These are phyloP conservation scores for Suhomyces atakaporum DNA, from an alignment of 1,139 yeast genomes.

Conservation along the genomic window DNA sequence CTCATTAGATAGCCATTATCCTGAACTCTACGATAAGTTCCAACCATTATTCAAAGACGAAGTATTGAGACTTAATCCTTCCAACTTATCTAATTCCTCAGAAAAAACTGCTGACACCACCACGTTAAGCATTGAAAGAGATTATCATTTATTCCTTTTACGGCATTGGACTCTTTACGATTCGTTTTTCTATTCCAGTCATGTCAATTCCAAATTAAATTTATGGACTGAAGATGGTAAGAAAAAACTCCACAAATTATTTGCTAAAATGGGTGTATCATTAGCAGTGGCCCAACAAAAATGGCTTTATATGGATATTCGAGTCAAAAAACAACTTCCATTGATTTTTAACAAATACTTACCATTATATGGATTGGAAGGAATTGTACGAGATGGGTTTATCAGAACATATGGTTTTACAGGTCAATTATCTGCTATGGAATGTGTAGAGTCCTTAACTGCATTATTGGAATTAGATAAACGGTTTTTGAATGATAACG, in stretches of 20 bases:
- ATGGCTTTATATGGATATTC: constrained; percentile 89
- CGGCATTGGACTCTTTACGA: constrained; percentile 95
- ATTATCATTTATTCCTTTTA: constrained; percentile 80
- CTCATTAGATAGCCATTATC: constrained; percentile 72
- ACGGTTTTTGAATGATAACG: constrained; percentile 22
- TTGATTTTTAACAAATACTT: constrained; percentile 69
- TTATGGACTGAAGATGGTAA: constrained; percentile 93
- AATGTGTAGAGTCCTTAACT: constrained; percentile 84
- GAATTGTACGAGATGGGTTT: constrained; percentile 83
- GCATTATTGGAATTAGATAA: constrained; percentile 78
- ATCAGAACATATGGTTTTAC: constrained; percentile 82
- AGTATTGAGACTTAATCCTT: constrained; percentile 64
- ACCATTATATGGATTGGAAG: constrained; percentile 79
- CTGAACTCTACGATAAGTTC: constrained; percentile 72
- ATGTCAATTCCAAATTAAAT: constrained; percentile 81
- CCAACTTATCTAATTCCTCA: constrained; percentile 18
- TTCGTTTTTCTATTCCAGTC: constrained; percentile 85
- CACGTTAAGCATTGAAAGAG: constrained; percentile 69
- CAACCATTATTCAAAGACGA: constrained; percentile 82
- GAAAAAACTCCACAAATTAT: constrained; percentile 81
- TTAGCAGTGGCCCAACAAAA: constrained; percentile 84
- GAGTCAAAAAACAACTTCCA: constrained; percentile 72
- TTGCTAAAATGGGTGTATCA: constrained; percentile 96
- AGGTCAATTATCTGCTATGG: constrained; percentile 89
- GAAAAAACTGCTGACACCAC: constrained; percentile 62